Conservation (phyloP, 495 filamentous ascomycete genomes). For the Daldinia vernicosa region DNA sequence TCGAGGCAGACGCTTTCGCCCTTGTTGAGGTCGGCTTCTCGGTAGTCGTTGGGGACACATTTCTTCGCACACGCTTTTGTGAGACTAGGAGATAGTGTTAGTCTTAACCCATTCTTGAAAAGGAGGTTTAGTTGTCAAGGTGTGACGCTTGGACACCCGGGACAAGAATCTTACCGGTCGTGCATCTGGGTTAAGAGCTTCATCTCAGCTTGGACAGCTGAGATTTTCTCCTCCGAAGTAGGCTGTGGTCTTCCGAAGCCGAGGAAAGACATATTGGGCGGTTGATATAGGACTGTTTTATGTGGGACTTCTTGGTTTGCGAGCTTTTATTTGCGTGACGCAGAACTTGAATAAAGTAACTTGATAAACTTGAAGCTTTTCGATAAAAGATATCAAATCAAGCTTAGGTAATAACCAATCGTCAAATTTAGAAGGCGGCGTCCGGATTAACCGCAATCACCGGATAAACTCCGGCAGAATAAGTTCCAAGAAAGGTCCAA, state of each 20-base stretch:
- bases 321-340: slow-evolving; percentile 24
- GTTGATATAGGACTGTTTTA: neutral
- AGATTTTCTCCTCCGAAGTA: slow-evolving; percentile 94
- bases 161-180: slow-evolving; percentile 71
- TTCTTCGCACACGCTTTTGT: slow-evolving; percentile 89
- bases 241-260: slow-evolving; percentile 87
- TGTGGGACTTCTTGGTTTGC: slow-evolving; percentile 15
- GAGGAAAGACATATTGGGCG: slow-evolving; percentile 87
- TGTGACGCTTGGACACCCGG: neutral
- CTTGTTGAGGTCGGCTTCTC: slow-evolving; percentile 95
- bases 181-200: slow-evolving; percentile 98
- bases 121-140: neutral
- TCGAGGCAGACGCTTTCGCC: slow-evolving; percentile 98
- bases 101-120: slow-evolving; percentile 1
- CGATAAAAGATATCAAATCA: slow-evolving; percentile 7
- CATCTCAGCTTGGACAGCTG: slow-evolving; percentile 89
- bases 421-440: slow-evolving; percentile 32
- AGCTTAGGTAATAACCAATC: slow-evolving; percentile 24
- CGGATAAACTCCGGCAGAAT: slow-evolving; percentile 29
- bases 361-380: slow-evolving; percentile 9
- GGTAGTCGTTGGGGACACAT: slow-evolving; percentile 90
- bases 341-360: slow-evolving; percentile 15
- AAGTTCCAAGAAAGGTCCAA: slow-evolving; percentile 1
- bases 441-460: slow-evolving; percentile 33
- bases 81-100: slow-evolving; percentile 63